Conservation (phyloP, 345 rosid species). For the Eucalyptus sp. region DNA sequence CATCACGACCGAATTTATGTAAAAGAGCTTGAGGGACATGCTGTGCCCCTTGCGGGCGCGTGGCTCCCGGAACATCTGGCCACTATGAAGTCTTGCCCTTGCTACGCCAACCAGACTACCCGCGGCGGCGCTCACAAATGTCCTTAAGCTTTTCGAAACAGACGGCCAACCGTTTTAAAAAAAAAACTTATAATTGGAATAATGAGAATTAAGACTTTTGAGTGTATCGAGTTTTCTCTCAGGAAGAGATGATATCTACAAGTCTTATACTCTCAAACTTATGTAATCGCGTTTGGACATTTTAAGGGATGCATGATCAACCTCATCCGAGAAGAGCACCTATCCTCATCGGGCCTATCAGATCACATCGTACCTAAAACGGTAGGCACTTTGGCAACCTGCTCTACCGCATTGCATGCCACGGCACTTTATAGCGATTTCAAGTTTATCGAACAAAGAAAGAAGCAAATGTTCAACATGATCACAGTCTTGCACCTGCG, state of each 20-base stretch:
- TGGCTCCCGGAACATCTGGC: background rate
- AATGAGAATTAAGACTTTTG: background rate
- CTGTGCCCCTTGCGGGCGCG: fast-evolving
- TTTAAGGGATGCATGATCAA: background rate
- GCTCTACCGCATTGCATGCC: background rate
- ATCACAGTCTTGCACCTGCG: background rate
- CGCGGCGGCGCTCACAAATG: fast-evolving
- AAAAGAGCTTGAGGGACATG: background rate
- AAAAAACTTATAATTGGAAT: background rate
- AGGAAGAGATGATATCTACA: background rate
- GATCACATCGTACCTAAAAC: background rate
- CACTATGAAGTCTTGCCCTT: background rate
- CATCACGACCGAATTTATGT: background rate
- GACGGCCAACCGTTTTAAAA: background rate
- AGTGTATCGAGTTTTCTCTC: background rate
- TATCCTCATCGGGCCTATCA: background rate
- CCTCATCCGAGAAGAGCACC: background rate
- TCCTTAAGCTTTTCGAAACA: background rate
- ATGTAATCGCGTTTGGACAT: background rate
- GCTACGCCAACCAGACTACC: background rate
- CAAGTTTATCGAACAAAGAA: background rate
- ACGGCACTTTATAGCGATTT: background rate
- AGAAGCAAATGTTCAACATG: background rate
- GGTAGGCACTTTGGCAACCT: background rate
- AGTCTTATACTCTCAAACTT: background rate